Conservation (phyloP, 768 basidiomycete genomes). For the Roridomyces roridus region DNA sequence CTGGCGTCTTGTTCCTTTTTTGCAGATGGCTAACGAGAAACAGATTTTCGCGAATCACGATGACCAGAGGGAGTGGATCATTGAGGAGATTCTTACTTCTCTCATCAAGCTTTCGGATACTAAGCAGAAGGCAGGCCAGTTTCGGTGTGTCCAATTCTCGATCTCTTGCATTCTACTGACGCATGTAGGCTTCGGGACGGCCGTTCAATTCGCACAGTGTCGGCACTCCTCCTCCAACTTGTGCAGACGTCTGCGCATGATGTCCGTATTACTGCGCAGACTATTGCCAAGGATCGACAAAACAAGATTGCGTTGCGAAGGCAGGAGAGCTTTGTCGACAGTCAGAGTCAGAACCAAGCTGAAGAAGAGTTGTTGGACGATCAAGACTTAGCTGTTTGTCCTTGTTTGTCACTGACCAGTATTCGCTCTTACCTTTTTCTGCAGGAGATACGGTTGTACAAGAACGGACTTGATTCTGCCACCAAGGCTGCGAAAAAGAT, state of each 20-base stretch:
- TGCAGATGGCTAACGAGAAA: background rate
- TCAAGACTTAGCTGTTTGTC: slow-evolving; percentile 64
- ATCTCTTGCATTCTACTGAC: background rate
- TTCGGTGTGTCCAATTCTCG: slow-evolving; percentile 59
- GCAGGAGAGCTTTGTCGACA: slow-evolving; percentile 67
- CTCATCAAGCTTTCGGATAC: slow-evolving; percentile 89
- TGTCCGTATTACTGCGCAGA: slow-evolving; percentile 72
- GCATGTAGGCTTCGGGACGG: slow-evolving; percentile 83
- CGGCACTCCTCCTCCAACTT: slow-evolving; percentile 92
- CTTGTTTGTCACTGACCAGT: background rate
- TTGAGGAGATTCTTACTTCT: slow-evolving; percentile 94
- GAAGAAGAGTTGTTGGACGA: slow-evolving; percentile 68
- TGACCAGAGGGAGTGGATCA: slow-evolving; percentile 93
- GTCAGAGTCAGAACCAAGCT: slow-evolving; percentile 34
- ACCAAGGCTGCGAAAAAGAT: slow-evolving; percentile 87
- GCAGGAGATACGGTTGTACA: slow-evolving; percentile 76
- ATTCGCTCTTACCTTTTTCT: background rate
- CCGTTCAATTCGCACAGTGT: slow-evolving; percentile 90
- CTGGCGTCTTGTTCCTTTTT: background rate
- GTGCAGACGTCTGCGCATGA: slow-evolving; percentile 94
- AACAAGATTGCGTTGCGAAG: slow-evolving; percentile 64
- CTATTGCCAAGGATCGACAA: slow-evolving; percentile 66
- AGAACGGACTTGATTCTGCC: slow-evolving; percentile 78
- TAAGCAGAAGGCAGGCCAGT: slow-evolving; percentile 90
- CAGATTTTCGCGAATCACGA: slow-evolving; percentile 93